Conservation (phyloP, 129 eudicot species). For the Helichrysum umbraculigerum region DNA sequence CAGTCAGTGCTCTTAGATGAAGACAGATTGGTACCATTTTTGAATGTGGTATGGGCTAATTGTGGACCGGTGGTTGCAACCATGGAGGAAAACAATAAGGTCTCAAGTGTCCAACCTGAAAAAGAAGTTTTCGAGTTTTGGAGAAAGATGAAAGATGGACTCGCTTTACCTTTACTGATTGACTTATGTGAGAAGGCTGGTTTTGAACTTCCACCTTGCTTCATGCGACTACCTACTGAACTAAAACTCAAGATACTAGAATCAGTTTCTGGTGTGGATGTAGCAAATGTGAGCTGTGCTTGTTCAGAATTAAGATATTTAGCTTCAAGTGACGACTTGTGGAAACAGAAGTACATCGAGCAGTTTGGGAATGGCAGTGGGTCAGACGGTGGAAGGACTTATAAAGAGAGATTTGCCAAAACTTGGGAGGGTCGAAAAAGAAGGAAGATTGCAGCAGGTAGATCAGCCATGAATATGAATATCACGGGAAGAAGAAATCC, state of each 20-base stretch:
- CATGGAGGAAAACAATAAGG: slow-evolving; percentile 24
- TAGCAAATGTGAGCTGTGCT: slow-evolving; percentile 61
- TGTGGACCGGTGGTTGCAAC: slow-evolving; percentile 42
- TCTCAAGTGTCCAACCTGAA: slow-evolving; percentile 35
- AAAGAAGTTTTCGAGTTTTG: slow-evolving; percentile 70
- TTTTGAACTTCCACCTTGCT: slow-evolving; percentile 65
- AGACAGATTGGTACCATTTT: slow-evolving; percentile 50
- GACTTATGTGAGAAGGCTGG: slow-evolving; percentile 68
- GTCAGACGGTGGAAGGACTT: slow-evolving; percentile 32
- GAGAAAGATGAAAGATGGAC: slow-evolving; percentile 63
- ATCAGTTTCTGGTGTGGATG: slow-evolving; percentile 52
- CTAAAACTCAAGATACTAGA: slow-evolving; percentile 66
- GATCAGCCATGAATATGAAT: slow-evolving; percentile 15
- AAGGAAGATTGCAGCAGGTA: slow-evolving; percentile 20
- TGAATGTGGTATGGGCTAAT: slow-evolving; percentile 71
- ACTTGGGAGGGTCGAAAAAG: slow-evolving; percentile 44
- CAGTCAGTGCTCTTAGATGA: slow-evolving; percentile 52
- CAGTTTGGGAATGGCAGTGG: slow-evolving; percentile 44
- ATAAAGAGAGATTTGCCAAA: slow-evolving; percentile 53
- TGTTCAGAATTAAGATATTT: slow-evolving; percentile 58
- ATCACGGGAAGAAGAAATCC: slow-evolving; percentile 26
- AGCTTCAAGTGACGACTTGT: slow-evolving; percentile 57
- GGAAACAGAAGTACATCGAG: slow-evolving; percentile 59
- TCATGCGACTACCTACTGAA: slow-evolving; percentile 67
- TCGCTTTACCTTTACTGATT: slow-evolving; percentile 67